phyloP scores from a whole-genome alignment of 305 asterid genomes.

The Fraxinus paxiana region DNA sequence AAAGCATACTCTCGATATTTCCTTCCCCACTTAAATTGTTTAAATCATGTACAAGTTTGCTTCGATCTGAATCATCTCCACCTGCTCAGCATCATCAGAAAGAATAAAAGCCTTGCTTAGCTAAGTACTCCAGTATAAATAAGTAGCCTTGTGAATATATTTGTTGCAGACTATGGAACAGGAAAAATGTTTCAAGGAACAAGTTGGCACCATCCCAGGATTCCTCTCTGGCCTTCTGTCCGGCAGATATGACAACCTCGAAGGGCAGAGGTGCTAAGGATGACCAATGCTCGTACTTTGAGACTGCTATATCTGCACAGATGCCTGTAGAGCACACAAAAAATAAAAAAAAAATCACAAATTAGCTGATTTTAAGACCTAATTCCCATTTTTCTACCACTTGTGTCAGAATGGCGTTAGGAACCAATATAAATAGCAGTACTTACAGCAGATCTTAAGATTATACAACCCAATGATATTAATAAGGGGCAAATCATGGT shows the following conservation, averaged over 20 bases:
- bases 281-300: constrained; percentile 91
- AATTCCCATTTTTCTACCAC: neutral
- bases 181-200: constrained; percentile 24
- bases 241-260: constrained; percentile 94
- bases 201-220: constrained; percentile 66
- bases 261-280: constrained; percentile 97
- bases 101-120: constrained; percentile 24
- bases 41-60: constrained; percentile 52
- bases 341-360: neutral
- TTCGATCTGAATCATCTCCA: constrained; percentile 74
- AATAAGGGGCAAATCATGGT: neutral
- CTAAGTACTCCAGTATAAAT: constrained; percentile 20
- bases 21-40: constrained; percentile 95
- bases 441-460: neutral
- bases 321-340: constrained; percentile 52
- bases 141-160: constrained; percentile 9
- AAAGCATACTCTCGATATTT: constrained; percentile 97
- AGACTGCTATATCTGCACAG: constrained; percentile 79
- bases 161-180: constrained; percentile 9
- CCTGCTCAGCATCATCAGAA: constrained; percentile 44
- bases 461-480: neutral
- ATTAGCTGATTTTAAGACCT: neutral
- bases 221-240: constrained; percentile 92
- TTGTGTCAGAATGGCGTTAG: neutral
- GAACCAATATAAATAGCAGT: neutral